Percentiles rank a stretch among this genome's conserved stretches.
Evolutionary conservation across 1,284 basidiomycete species (phyloP).

Genomic region (Agroathelia rolfsii): DNA sequence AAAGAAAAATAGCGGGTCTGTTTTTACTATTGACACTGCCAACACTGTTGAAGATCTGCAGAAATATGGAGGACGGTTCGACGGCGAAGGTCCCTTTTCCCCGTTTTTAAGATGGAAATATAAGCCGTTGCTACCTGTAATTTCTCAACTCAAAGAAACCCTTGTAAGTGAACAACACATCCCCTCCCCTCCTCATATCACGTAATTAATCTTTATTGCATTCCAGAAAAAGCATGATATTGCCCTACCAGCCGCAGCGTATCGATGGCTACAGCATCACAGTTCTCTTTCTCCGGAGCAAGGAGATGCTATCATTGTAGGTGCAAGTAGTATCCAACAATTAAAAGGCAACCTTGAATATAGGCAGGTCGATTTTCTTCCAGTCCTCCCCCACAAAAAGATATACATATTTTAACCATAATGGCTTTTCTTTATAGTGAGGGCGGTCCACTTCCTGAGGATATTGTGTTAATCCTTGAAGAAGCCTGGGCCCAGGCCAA

Average conservation of each 20-base stretch:
- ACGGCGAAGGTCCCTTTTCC: no score
- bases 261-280: conserved; percentile 26
- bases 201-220: no score
- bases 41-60: no score
- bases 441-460: conserved; percentile 40
- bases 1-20: no score
- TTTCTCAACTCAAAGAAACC: no score
- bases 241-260: conserved; percentile 12
- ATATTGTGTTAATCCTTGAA: conserved; percentile 40
- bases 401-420: conserved; percentile 16
- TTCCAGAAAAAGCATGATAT: conserved; percentile 11
- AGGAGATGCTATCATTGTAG: conserved; percentile 22
- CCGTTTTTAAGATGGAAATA: no score
- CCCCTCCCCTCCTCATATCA: no score
- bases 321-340: conserved; percentile 18
- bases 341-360: conserved; percentile 17
- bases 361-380: conserved; percentile 10
- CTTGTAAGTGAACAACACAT: no score
- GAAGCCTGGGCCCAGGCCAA: conserved; percentile 24
- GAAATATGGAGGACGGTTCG: no score
- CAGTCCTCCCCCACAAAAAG: conserved; percentile 5
- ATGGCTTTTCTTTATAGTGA: no score
- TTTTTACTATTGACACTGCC: no score
- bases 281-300: conserved; percentile 17
- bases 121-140: no score